Evolutionary conservation across 106 monocot species (phyloP).

Genomic region (Dactylorhiza incarnata): DNA sequence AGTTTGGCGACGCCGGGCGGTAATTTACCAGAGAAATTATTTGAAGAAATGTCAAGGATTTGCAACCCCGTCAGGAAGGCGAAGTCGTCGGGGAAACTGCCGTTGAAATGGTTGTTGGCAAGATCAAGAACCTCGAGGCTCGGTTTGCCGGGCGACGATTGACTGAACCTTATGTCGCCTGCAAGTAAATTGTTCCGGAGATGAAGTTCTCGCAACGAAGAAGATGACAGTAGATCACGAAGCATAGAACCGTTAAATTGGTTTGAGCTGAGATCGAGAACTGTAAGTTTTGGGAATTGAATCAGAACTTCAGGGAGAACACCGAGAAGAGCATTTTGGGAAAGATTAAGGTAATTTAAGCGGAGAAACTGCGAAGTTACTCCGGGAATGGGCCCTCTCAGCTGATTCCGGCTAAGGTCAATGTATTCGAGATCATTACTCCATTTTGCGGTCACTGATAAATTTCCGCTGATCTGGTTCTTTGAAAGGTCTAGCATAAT

Average conservation of each 20-base stretch:
- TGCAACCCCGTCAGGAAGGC: slow-evolving; percentile 49
- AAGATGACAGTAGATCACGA: slow-evolving; percentile 34
- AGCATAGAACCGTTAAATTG: slow-evolving; percentile 49
- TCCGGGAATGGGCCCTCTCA: slow-evolving; percentile 56
- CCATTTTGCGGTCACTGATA: slow-evolving; percentile 88
- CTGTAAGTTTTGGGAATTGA: slow-evolving; percentile 57
- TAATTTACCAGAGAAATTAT: slow-evolving; percentile 68
- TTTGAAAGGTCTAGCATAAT: slow-evolving; percentile 65
- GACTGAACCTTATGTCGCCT: slow-evolving; percentile 39
- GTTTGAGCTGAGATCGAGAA: slow-evolving; percentile 76
- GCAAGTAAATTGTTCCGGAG: slow-evolving; percentile 58
- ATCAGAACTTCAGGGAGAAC: slow-evolving; percentile 43
- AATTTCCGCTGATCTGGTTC: slow-evolving; percentile 71
- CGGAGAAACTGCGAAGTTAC: slow-evolving; percentile 73
- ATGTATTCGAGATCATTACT: slow-evolving; percentile 62
- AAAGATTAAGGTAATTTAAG: slow-evolving; percentile 66
- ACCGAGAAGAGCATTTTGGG: slow-evolving; percentile 43
- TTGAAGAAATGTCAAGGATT: slow-evolving; percentile 62
- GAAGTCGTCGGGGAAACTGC: slow-evolving; percentile 55
- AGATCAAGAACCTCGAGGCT: slow-evolving; percentile 56
- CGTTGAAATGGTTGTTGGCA: slow-evolving; percentile 64
- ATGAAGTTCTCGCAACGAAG: slow-evolving; percentile 67
- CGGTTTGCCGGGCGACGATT: slow-evolving; percentile 29
- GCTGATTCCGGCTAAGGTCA: slow-evolving; percentile 79
- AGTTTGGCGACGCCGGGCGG: slow-evolving; percentile 50